Percentiles rank a stretch among this genome's conserved stretches.
phyloP scores from a whole-genome alignment of 1,139 yeast genomes.

The Starmera stellimalicola region DNA sequence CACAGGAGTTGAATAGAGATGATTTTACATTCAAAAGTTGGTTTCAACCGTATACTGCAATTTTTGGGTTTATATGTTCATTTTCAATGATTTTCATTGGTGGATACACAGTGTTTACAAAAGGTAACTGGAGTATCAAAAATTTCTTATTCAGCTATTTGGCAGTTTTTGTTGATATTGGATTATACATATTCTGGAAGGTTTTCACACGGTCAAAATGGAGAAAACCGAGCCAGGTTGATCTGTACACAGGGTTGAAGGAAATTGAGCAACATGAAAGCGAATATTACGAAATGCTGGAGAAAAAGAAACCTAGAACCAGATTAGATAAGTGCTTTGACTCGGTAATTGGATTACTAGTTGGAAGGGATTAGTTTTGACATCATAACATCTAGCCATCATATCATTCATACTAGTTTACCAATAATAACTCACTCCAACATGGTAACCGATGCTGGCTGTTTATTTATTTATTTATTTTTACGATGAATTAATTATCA shows the following conservation, averaged over 20 bases:
- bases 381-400: no score
- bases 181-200: slow-evolving; percentile 49
- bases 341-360: slow-evolving; percentile 10
- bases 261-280: slow-evolving; percentile 51
- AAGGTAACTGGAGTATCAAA: slow-evolving; percentile 51
- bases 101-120: slow-evolving; percentile 60
- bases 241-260: slow-evolving; percentile 41
- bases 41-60: slow-evolving; percentile 49
- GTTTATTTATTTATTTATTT: no score
- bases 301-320: slow-evolving; percentile 1
- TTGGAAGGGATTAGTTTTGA: slow-evolving; percentile 18
- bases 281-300: slow-evolving; percentile 9
- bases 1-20: slow-evolving; percentile 47
- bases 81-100: slow-evolving; percentile 50
- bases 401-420: no score
- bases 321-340: slow-evolving; percentile 3
- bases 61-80: slow-evolving; percentile 39
- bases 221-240: slow-evolving; percentile 41
- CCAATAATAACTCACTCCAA: no score
- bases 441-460: no score
- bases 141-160: slow-evolving; percentile 60
- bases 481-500: no score
- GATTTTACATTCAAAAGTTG: slow-evolving; percentile 48
- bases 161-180: slow-evolving; percentile 56
- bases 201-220: slow-evolving; percentile 33